Evolutionary conservation across 2,329 filamentous ascomycete genomes (phyloP).

Genomic region (Paracorniculantispora psalliotae): DNA sequence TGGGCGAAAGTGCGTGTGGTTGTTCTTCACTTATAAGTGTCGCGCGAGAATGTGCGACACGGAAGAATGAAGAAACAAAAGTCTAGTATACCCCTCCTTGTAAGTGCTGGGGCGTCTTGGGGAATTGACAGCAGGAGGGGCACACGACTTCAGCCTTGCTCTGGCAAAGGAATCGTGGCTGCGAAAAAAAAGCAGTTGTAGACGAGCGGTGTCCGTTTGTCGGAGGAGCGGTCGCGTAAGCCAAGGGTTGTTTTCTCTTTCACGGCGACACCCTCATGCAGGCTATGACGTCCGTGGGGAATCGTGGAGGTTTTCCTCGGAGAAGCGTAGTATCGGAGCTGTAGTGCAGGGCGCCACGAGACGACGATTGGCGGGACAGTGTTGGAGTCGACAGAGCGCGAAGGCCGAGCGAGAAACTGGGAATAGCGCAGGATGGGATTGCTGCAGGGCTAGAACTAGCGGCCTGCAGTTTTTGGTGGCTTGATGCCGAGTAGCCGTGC

Average conservation of each 20-base stretch:
- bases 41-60: background rate
- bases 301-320: background rate
- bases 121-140: conserved; percentile 7
- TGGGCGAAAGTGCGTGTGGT: background rate
- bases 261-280: background rate
- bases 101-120: background rate
- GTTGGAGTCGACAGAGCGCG: background rate
- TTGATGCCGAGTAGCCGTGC: conserved; percentile 3
- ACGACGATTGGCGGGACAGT: conserved; percentile 2
- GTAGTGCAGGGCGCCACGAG: background rate
- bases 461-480: background rate
- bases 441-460: background rate
- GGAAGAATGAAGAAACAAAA: background rate
- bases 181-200: background rate
- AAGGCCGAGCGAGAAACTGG: background rate
- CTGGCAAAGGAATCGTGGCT: conserved; percentile 2
- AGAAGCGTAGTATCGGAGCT: background rate
- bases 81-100: conserved; percentile 10
- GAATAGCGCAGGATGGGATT: background rate
- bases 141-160: conserved; percentile 3
- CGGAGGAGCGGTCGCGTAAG: background rate
- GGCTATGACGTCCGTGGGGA: background rate
- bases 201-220: background rate
- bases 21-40: background rate
- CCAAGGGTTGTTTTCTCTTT: background rate